phyloP scores from a whole-genome alignment of 169 alveolate genomes.

The Babesia caballi region DNA sequence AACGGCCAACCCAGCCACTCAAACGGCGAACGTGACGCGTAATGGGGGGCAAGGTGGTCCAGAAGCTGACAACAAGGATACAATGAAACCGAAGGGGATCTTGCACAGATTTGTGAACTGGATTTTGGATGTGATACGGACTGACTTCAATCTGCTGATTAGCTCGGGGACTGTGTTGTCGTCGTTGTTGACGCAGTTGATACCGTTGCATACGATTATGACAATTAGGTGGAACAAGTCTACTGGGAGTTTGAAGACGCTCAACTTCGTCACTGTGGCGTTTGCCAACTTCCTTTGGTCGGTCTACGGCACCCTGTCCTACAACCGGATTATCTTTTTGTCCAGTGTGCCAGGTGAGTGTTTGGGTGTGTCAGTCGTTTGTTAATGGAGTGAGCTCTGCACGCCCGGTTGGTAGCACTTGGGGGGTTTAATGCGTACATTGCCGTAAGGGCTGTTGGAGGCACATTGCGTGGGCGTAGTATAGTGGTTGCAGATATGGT shows the following conservation, averaged over 20 bases:
- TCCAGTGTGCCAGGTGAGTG: constrained; percentile 68
- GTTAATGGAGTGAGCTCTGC: neutral
- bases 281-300: constrained; percentile 71
- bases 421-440: no score
- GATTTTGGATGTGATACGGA: constrained; percentile 10
- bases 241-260: constrained; percentile 65
- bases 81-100: neutral
- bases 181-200: constrained; percentile 66
- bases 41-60: no score
- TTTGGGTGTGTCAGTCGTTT: neutral
- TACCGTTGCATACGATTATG: constrained; percentile 60
- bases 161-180: constrained; percentile 64
- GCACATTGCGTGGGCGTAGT: no score
- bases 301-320: constrained; percentile 64
- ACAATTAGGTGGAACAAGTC: constrained; percentile 66
- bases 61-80: no score
- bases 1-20: no score
- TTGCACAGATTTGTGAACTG: neutral
- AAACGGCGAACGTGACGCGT: no score
- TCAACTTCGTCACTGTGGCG: constrained; percentile 63
- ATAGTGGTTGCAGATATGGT: no score
- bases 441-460: no score
- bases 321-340: constrained; percentile 58
- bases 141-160: constrained; percentile 56
- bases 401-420: no score